Conservation (phyloP, 108 stramenopile genomes). For the Pelagomonas calceolata region DNA sequence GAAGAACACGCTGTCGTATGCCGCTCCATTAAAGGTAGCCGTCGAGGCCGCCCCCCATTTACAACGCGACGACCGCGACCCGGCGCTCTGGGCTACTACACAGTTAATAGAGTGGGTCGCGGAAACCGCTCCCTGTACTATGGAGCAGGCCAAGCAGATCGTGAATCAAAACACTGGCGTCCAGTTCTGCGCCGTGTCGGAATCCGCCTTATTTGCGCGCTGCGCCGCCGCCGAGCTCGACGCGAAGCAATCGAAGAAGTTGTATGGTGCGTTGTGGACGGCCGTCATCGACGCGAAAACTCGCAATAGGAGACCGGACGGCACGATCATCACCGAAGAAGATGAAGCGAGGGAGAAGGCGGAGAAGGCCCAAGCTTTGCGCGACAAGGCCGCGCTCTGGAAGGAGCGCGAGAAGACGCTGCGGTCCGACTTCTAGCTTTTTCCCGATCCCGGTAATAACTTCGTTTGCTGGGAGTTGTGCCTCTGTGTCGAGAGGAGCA, state of each 20-base stretch:
- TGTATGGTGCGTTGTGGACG: constrained; percentile 16
- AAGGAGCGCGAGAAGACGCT: constrained; percentile 1
- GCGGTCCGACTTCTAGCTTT: too few relatives aligned
- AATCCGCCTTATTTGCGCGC: background rate
- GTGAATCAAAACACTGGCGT: background rate
- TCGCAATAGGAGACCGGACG: constrained; percentile 13
- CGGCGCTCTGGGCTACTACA: constrained; percentile 12
- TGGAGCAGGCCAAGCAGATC: background rate
- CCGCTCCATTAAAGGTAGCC: constrained; percentile 16
- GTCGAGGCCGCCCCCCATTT: background rate
- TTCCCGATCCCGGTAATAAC: too few relatives aligned
- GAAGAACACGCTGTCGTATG: constrained; percentile 13
- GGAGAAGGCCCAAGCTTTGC: background rate
- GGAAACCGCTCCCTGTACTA: background rate
- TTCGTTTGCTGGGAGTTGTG: too few relatives aligned
- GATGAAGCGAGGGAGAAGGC: constrained; percentile 6
- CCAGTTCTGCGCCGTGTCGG: constrained; percentile 11
- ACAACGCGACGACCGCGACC: constrained; percentile 12
- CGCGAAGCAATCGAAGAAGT: constrained; percentile 8
- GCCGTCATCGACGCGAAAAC: constrained; percentile 23
- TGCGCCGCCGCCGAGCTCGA: constrained; percentile 3
- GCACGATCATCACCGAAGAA: constrained; percentile 17
- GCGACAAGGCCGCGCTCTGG: constrained; percentile 6
- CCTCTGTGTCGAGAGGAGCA: too few relatives aligned
- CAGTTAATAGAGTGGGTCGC: constrained; percentile 2